Base-by-base conservation (phyloP, 768 basidiomycete species). In the Trametes elegans region DNA sequence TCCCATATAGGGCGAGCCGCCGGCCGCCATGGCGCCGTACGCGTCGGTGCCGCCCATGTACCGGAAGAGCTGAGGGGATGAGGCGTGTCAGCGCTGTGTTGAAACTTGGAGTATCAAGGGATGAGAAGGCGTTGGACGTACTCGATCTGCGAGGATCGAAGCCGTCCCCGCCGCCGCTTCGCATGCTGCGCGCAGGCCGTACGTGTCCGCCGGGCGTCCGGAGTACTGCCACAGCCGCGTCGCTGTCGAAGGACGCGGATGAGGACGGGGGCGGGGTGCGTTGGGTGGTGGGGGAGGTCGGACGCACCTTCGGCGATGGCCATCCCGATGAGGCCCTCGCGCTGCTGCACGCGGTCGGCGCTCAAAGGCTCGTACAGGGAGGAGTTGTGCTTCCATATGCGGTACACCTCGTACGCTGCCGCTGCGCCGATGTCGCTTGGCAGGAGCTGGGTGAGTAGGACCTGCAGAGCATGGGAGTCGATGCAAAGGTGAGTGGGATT, bases 381-480 rank as follows among this genome's bases (percentile, higher is more conserved):
- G 3, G 69, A 73, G 31, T 58, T 53, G 59, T 83, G 79, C 44
- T 80, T 80, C 82, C 84, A 86, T 23, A 78, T 77, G 19, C 87
- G 77, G 68, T 85, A 84, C 0, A 87, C 85, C 67, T 90, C 87
- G 65, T 88, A 90, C 1, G 85, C 88, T 10, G 87, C 88, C 3
- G 88, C 88, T 59, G 85, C 80, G 0, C 88, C 89, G 14, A 91
- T 76, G 55, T 89, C 85, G 11, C 69, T 62, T 0, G 87, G 83
- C 5, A 74, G 67, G 70, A 88, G 71, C 40, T 71, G 68, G 44
- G 67, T 69, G 11, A 84, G 65, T 50, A 81, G 80, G 28, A 78
- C 75, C 84, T 86, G 58, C 11, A 21, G 40, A 27, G 11, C 3
- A 39, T 3, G 16, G 16, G 13, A 11, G 21, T 41, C 9, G 21